These are phyloP conservation scores for Irineochytrium annulatum DNA, from an alignment of 192 early-diverging fungal genomes.

Conservation along the genomic window DNA sequence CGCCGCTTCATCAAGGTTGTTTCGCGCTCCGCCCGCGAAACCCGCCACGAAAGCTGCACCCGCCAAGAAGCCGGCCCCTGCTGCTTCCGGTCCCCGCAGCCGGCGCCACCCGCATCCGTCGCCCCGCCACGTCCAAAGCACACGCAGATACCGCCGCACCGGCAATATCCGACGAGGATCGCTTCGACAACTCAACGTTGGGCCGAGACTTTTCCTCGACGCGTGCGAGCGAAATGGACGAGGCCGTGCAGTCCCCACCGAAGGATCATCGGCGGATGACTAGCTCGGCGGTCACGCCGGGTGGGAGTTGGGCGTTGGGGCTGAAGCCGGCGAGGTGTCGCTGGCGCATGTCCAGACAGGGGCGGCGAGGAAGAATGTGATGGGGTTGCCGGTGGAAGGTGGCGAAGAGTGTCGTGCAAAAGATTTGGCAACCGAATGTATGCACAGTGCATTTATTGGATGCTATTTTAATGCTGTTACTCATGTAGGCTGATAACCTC, in stretches of 20 bases:
- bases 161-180: background rate
- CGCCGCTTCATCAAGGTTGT: background rate
- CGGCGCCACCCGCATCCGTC: background rate
- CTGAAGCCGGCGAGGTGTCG: background rate
- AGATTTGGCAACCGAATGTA: no score
- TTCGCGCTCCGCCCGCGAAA: background rate
- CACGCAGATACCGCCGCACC: background rate
- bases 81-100: background rate
- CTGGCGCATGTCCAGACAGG: no score
- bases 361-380: no score
- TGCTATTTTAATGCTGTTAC: no score
- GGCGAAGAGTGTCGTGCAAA: no score
- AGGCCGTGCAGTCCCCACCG: background rate
- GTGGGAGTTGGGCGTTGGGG: background rate
- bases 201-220: background rate
- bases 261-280: background rate
- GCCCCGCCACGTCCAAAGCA: background rate
- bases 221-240: background rate
- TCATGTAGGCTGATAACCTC: no score
- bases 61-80: background rate
- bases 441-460: no score
- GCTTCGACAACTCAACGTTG: background rate
- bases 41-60: background rate
- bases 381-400: no score
- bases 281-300: background rate